Percentiles rank a stretch among this genome's conserved stretches.
These are phyloP conservation scores for Cladorrhinum sp. DNA, from an alignment of 2,329 filamentous ascomycete genomes.

Conservation along the genomic window DNA sequence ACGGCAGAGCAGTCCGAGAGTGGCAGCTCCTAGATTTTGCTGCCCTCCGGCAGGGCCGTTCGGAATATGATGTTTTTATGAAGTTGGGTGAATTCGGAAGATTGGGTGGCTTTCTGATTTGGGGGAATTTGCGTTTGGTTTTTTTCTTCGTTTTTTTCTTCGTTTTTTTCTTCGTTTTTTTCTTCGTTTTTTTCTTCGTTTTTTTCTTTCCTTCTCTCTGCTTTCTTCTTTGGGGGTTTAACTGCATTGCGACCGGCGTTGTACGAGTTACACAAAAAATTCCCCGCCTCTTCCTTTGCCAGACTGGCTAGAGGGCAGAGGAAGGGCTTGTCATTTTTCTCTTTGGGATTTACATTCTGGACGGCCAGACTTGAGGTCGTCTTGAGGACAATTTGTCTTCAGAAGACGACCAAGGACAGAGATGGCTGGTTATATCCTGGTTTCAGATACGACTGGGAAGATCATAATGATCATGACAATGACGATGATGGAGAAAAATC, in stretches of 20 bases:
- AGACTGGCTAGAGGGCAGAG: slow-evolving; percentile 14
- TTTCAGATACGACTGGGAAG: not conserved
- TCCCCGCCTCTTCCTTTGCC: not conserved
- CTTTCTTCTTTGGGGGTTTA: slow-evolving; percentile 14
- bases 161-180: slow-evolving; percentile 1
- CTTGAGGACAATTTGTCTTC: not conserved
- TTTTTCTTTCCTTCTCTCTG: slow-evolving; percentile 13
- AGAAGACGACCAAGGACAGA: not conserved
- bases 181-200: not conserved
- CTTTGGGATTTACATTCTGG: not conserved
- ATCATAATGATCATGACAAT: no score
- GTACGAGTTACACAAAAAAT: slow-evolving; percentile 27
- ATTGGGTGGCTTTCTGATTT: slow-evolving; percentile 10
- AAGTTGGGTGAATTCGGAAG: slow-evolving; percentile 14
- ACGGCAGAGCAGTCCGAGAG: slow-evolving; percentile 14
- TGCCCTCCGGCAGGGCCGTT: not conserved
- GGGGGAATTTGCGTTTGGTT: slow-evolving; percentile 10
- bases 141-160: not conserved
- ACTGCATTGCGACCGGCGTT: slow-evolving; percentile 32
- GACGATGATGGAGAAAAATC: no score
- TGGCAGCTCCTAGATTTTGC: slow-evolving; percentile 10
- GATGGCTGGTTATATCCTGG: not conserved
- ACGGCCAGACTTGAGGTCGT: not conserved
- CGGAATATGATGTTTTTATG: slow-evolving; percentile 25
- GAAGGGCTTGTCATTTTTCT: slow-evolving; percentile 8